Evolutionary conservation across 2,329 filamentous ascomycete genomes (phyloP), one percentile per base, ranked within the genome.

Genomic region (Calonectria naviculata): DNA sequence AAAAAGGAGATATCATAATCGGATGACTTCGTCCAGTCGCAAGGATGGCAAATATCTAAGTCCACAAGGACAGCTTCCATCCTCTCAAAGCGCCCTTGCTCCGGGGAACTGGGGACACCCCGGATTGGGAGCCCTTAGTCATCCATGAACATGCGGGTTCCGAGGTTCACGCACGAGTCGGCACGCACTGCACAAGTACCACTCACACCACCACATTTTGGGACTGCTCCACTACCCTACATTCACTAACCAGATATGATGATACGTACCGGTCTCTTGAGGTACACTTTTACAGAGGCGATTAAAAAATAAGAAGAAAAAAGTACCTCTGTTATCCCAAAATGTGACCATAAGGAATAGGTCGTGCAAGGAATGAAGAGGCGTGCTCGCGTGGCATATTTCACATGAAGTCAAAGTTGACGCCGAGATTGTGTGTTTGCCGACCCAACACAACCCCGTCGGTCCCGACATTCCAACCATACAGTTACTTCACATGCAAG

Each of bases 21-120:
- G 70, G 71, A 72, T 58, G 67, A 74, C 73, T 64, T 68, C 41
- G 31, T 58, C 67, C 46, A 66, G 54, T 73, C 67, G 68, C 63
- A 70, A 72, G 70, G 31, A 68, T 73, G 63, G 70, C 64, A 68
- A 67, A 68, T 71, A 67, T 65, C 54, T 49, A 71, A 70, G 70
- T 65, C 61, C 66, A 72, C 66, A 42, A 46, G 61, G 60, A 64
- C 54, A 44, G 34, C 60, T 68, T 34, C 19, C 42, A 3, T 2
- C 42, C 56, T 69, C 73, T 71, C 61, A 56, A 65, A 65, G 47
- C 63, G 58, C 68, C 63, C 52, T 71, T 60, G 60, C 44, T 62
- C 64, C 63, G 52, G 21, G 29, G 65, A 52, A 36, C 52, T 38
- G 42, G 67, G 67, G 63, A 29, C 52, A 66, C 31, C 68, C 56